Base-by-base conservation (phyloP, 1,284 basidiomycete species). In the Tilletia indica region DNA sequence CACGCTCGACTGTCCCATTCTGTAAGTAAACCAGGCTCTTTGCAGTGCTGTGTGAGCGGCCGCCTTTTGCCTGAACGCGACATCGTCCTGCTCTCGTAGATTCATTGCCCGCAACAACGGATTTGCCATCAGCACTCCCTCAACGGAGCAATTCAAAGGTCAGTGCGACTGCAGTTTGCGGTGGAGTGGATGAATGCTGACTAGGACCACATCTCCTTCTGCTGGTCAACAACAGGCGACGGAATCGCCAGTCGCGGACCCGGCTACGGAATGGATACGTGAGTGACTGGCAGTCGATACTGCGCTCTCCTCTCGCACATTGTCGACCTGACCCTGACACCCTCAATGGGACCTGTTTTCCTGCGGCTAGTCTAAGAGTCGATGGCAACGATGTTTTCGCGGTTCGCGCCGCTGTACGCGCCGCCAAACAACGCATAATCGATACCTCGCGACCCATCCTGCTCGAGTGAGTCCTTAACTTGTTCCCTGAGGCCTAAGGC, bases 351-450 rank as follows among this genome's bases (percentile, higher is more conserved):
- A 4, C 68, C 38, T 34, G 6, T 54, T 16, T 25, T 49, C 19
- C 2, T 31, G 21, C 51, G 9, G 48, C 56, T 47, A 68, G 69
- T 34, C 78, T 83, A 42, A 78, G 80, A n/a, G 94, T 97, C 2
- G 94, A 97, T 80, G 95, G 95, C 16, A 97, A 97, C 83, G 94
- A 97, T 82, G 87, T 94, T 8, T 87, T 97, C 1, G 94, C 94
- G 0, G 93, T 97, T 1, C 87, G 93, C 25, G 87, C 87, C n/a
- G 93, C 92, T 2, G 90, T 93, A 14, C 88, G 88, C 67, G 93
- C 94, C 80, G 95, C 92, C 6, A 87, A 93, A 67, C 86, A 87
- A 71, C 87, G 91, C 63, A 94, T 93, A 74, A 87, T 96, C 16
- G 89, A 91, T 75, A 89, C 91, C 70, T 74, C 74, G 51, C 89